A percentile compares a stretch with the other conserved stretches of the same genome.
Conservation (phyloP, 1,284 basidiomycete genomes). For the Trametes hirsuta region DNA sequence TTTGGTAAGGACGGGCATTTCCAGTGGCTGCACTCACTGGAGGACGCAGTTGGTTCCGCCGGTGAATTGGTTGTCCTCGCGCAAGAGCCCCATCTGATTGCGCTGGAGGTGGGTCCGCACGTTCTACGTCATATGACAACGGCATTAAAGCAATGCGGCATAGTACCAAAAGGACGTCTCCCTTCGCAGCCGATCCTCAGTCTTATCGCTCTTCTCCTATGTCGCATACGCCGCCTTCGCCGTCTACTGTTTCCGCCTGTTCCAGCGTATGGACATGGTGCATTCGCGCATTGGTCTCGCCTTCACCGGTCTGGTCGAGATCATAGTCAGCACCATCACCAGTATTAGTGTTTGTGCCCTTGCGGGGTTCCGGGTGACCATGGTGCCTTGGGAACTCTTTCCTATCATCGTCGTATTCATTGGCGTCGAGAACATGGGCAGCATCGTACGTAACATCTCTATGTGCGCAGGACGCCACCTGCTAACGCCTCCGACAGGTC, state of each 20-base stretch:
- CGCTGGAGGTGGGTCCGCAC: constrained; percentile 61
- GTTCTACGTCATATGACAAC: not conserved
- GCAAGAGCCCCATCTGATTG: constrained; percentile 66
- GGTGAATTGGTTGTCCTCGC: constrained; percentile 50
- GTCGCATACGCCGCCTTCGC: constrained; percentile 82
- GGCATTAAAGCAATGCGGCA: constrained; percentile 7
- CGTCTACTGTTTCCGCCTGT: constrained; percentile 77
- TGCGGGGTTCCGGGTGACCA: constrained; percentile 81
- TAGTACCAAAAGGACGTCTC: constrained; percentile 54
- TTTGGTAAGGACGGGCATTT: constrained; percentile 61
- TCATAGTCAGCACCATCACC: constrained; percentile 90
- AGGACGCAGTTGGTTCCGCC: constrained; percentile 46
- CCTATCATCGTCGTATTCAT: constrained; percentile 96
- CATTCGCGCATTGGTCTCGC: constrained; percentile 93
- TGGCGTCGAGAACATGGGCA: constrained; percentile 97
- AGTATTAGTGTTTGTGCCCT: constrained; percentile 90
- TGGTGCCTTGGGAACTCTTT: constrained; percentile 89
- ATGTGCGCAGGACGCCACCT: not conserved
- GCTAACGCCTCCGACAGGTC: constrained; percentile 50
- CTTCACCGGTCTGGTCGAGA: constrained; percentile 91
- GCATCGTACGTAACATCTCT: constrained; percentile 61
- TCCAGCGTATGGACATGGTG: constrained; percentile 81
- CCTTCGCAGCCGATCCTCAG: constrained; percentile 45
- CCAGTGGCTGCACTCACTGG: constrained; percentile 63
- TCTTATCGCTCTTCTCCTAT: constrained; percentile 75